These are phyloP conservation scores for Coffea canephora DNA, from an alignment of 257 asterid species.

Conservation along the genomic window DNA sequence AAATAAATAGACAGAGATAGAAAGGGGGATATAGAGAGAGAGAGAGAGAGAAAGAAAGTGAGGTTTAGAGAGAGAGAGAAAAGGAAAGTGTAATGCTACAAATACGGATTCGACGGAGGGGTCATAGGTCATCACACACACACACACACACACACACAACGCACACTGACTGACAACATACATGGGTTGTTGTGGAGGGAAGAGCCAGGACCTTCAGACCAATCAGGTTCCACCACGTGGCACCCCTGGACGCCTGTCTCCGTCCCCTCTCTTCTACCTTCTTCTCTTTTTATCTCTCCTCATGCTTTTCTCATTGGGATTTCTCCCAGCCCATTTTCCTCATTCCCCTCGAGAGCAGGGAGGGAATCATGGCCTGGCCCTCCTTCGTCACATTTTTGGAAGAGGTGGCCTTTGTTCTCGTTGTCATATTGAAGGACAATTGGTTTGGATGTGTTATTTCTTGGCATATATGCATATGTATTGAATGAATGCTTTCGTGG, in stretches of 20 bases:
- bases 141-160: conserved; percentile 32
- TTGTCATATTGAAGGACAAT: not conserved
- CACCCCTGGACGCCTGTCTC: conserved; percentile 44
- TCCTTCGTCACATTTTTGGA: not conserved
- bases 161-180: conserved; percentile 37
- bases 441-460: not conserved
- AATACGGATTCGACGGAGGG: conserved; percentile 68
- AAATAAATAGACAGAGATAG: conserved; percentile 33
- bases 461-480: not conserved
- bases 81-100: conserved; percentile 31
- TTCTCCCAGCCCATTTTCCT: not conserved
- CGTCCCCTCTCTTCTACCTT: conserved; percentile 30
- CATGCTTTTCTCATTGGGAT: conserved; percentile 19
- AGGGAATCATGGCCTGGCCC: not conserved
- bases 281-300: conserved; percentile 25
- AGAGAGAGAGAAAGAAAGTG: conserved; percentile 22
- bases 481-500: not conserved
- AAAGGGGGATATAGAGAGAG: too few species aligned
- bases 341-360: not conserved
- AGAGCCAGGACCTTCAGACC: conserved; percentile 54
- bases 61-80: conserved; percentile 36
- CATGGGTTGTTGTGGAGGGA: conserved; percentile 32
- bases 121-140: conserved; percentile 24
- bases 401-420: conserved; percentile 1
- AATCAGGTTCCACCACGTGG: conserved; percentile 58